Evolutionary conservation across 2,329 filamentous ascomycete genomes (phyloP).

Genomic region (Fusarium sterilihyphosum): DNA sequence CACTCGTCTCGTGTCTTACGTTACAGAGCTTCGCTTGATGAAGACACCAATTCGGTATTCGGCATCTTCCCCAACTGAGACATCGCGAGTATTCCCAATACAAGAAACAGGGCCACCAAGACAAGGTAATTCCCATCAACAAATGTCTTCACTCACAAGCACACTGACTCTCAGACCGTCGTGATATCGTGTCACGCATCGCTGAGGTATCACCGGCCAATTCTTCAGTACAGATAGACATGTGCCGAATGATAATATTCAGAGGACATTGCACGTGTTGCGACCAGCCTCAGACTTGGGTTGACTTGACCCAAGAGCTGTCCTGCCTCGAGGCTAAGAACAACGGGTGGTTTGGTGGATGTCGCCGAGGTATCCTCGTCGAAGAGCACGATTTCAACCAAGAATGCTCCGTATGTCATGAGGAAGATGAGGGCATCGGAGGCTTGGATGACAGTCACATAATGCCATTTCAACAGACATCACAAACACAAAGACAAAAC

Average conservation of each 20-base stretch:
- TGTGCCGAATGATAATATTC: conserved; percentile 61
- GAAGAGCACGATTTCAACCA: conserved; percentile 60
- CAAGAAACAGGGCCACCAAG: background rate
- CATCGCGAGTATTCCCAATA: conserved; percentile 3
- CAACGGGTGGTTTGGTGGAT: conserved; percentile 56
- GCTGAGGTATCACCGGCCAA: conserved; percentile 1
- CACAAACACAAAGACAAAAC: background rate
- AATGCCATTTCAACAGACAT: background rate
- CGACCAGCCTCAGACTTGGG: conserved; percentile 53
- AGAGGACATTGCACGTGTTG: conserved; percentile 57
- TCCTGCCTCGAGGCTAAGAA: conserved; percentile 62
- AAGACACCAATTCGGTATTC: conserved; percentile 14
- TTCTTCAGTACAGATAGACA: conserved; percentile 31
- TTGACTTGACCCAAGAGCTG: conserved; percentile 57
- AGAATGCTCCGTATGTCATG: conserved; percentile 57
- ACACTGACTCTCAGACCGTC: background rate
- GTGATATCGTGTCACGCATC: background rate
- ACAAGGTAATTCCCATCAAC: background rate
- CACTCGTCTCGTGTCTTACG: background rate
- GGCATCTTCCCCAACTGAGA: conserved; percentile 7
- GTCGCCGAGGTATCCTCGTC: conserved; percentile 51
- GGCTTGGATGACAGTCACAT: conserved; percentile 49
- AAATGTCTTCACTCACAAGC: background rate
- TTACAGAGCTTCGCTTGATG: conserved; percentile 26
- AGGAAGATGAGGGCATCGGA: conserved; percentile 55